phyloP scores from a whole-genome alignment of 805 yeast species.

The Starmera dryadoides region DNA sequence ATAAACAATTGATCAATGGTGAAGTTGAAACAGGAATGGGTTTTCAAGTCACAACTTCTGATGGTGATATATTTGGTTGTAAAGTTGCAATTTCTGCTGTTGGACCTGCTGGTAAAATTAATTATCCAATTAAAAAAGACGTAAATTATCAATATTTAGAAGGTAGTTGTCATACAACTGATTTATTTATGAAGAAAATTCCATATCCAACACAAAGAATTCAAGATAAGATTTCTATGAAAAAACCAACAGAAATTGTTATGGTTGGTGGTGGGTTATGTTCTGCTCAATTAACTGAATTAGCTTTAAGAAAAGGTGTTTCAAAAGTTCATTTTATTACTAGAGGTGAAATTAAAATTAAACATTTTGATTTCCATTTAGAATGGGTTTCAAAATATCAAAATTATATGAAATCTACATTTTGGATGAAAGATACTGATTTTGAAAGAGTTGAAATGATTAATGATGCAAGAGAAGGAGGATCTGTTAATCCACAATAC shows the following conservation, averaged over 20 bases:
- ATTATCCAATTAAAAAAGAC: constrained; percentile 4
- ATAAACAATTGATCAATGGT: constrained; percentile 11
- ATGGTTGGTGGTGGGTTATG: constrained; percentile 42
- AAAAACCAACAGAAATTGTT: constrained; percentile 7
- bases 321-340: constrained; percentile 26
- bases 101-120: constrained; percentile 8
- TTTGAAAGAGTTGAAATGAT: constrained; percentile 34
- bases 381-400: constrained; percentile 45
- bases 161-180: constrained; percentile 10
- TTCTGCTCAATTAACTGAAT: constrained; percentile 37
- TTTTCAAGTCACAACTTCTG: constrained; percentile 24
- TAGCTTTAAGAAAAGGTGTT: constrained; percentile 25
- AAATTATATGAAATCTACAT: constrained; percentile 35
- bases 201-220: constrained; percentile 2
- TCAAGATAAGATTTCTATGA: background rate
- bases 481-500: constrained; percentile 39
- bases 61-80: constrained; percentile 27
- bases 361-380: constrained; percentile 40
- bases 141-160: constrained; percentile 3
- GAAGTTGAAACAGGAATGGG: constrained; percentile 22
- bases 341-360: constrained; percentile 31
- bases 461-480: constrained; percentile 36
- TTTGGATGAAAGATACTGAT: constrained; percentile 35
- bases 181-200: constrained; percentile 3
- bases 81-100: constrained; percentile 6